Percentiles rank a stretch among this genome's conserved stretches.
These are phyloP conservation scores for Fomes fomentarius DNA, from an alignment of 1,284 basidiomycete genomes.

Conservation along the genomic window DNA sequence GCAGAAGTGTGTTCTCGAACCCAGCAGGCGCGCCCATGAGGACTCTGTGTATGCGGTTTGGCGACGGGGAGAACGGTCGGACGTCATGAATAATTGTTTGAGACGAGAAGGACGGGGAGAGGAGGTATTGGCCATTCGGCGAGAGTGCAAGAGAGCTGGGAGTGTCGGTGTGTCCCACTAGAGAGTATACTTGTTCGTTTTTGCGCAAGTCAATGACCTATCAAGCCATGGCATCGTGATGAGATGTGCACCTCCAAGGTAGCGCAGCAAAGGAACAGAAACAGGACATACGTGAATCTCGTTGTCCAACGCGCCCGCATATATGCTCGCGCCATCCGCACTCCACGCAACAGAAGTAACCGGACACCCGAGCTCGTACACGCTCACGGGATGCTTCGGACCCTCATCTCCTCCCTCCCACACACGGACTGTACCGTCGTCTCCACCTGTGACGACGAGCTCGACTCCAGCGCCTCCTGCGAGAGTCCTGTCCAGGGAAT, in stretches of 20 bases:
- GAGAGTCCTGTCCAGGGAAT: slow-evolving; percentile 83
- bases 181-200: slow-evolving; percentile 72
- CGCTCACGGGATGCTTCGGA: slow-evolving; percentile 75
- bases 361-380: slow-evolving; percentile 85
- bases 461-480: slow-evolving; percentile 82
- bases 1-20: slow-evolving; percentile 83
- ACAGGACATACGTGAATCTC: slow-evolving; percentile 87
- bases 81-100: slow-evolving; percentile 88
- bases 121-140: slow-evolving; percentile 82
- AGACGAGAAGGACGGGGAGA: slow-evolving; percentile 88
- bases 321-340: slow-evolving; percentile 83
- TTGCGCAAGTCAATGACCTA: slow-evolving; percentile 89
- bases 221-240: too few relatives aligned
- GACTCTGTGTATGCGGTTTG: slow-evolving; percentile 79
- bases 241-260: not conserved
- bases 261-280: slow-evolving; percentile 1
- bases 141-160: slow-evolving; percentile 88
- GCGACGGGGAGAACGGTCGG: slow-evolving; percentile 86
- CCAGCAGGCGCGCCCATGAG: slow-evolving; percentile 87
- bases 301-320: slow-evolving; percentile 91
- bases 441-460: slow-evolving; percentile 82
- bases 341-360: slow-evolving; percentile 94
- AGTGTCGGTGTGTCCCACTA: slow-evolving; percentile 86
- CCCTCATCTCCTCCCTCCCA: slow-evolving; percentile 86
- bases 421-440: slow-evolving; percentile 87